Conservation (phyloP, 768 basidiomycete species). For the Lactarius quietus region DNA sequence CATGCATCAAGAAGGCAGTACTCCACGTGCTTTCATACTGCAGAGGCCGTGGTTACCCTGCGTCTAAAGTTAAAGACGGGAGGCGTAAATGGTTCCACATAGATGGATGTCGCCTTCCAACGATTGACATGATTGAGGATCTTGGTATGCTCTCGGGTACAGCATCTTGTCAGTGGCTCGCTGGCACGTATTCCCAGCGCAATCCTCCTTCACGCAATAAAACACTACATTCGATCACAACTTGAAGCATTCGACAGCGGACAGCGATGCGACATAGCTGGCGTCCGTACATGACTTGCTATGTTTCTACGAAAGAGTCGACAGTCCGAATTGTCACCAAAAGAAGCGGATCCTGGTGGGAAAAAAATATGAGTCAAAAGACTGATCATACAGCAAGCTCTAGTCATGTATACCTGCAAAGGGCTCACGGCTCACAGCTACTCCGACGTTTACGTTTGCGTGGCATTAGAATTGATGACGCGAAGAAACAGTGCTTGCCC, state of each 20-base stretch:
- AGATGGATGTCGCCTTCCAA: too few relatives aligned
- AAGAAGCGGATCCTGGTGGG: not conserved
- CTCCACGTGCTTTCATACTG: not conserved
- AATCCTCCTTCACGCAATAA: not conserved
- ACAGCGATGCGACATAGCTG: not conserved
- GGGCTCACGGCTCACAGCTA: conserved; percentile 45
- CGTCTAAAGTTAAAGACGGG: too few relatives aligned
- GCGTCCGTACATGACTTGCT: not conserved
- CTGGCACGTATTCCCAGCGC: too few relatives aligned
- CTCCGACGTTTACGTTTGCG: conserved; percentile 46
- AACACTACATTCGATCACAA: not conserved
- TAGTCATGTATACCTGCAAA: not conserved
- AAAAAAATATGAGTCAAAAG: not conserved
- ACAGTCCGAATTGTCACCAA: not conserved
- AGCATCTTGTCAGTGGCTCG: not conserved
- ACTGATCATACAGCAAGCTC: too few relatives aligned
- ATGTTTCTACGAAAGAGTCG: not conserved
- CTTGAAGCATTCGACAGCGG: not conserved
- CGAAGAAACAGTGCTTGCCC: conserved; percentile 47
- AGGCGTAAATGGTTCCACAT: too few relatives aligned
- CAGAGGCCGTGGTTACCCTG: too few relatives aligned
- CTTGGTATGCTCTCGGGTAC: not conserved
- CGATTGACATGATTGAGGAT: too few relatives aligned
- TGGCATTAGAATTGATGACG: conserved; percentile 42
- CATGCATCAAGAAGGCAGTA: too few relatives aligned